phyloP scores from a whole-genome alignment of 1,139 yeast species.

The Blastobotrys serpentis region DNA sequence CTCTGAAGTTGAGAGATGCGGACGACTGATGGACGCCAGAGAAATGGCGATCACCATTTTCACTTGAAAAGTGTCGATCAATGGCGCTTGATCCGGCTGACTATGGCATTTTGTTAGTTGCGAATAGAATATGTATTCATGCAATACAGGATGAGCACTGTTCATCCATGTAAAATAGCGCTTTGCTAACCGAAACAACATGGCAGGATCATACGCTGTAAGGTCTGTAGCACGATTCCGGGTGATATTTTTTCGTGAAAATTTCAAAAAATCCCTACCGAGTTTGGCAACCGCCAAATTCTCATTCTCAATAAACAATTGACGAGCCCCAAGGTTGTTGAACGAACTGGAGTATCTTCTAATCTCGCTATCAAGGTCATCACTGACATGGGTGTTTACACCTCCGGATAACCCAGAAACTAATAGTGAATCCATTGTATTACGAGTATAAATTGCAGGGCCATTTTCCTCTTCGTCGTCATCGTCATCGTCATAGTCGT shows the following conservation, averaged over 20 bases:
- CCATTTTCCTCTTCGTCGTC: neutral
- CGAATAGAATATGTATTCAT: conserved; percentile 13
- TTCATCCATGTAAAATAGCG: conserved; percentile 17
- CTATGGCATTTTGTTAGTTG: conserved; percentile 10
- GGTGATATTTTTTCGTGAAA: conserved; percentile 9
- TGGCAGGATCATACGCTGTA: conserved; percentile 8
- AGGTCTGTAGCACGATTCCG: conserved; percentile 9
- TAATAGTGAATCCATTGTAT: conserved; percentile 8
- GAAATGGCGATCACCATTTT: conserved; percentile 14
- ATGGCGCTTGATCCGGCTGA: neutral
- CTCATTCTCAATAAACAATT: conserved; percentile 11
- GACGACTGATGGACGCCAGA: conserved; percentile 14
- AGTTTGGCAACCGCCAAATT: conserved; percentile 11
- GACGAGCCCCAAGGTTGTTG: conserved; percentile 5
- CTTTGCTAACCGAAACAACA: conserved; percentile 11
- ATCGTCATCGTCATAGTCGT: neutral
- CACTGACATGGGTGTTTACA: neutral
- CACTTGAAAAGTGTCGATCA: conserved; percentile 9
- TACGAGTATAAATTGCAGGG: neutral
- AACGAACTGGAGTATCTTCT: neutral
- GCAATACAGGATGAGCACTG: conserved; percentile 15
- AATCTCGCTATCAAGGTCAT: conserved; percentile 3
- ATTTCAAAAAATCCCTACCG: conserved; percentile 11
- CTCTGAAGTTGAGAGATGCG: conserved; percentile 14
- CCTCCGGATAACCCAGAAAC: conserved; percentile 7